Base-by-base conservation (phyloP, 768 basidiomycete genomes). In the Peribolospora baueri region DNA sequence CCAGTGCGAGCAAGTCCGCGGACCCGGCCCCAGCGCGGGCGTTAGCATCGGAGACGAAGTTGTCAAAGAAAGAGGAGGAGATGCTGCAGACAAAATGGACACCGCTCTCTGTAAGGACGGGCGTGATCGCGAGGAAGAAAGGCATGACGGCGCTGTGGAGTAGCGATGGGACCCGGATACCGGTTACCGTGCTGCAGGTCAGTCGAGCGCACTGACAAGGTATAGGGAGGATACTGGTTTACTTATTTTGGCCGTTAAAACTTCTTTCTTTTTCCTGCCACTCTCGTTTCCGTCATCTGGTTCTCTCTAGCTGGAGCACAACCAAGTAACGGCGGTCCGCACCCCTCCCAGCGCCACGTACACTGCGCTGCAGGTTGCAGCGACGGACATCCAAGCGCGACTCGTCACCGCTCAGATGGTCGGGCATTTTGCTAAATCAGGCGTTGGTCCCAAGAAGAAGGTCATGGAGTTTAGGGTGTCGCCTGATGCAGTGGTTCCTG, bases 71-170 rank as follows among this genome's bases (percentile, higher is more conserved):
- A 25, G 25, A 25, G 25, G 25, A 25, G 25, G 25, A 25, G 25
- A 25, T 25, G 25, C 25, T 25, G 25, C 25, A 25, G 25, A 25
- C 48, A 3, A 48, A 36, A 48, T 48, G n/a, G 48, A 11, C 7
- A 48, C 48, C 14, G 48, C 48, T 14, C n/a, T 51, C 9, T 66
- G 59, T 6, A 65, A 53, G 93, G 56, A 91, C 88, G 0, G 93
- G 93, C 6, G 72, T 93, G 58, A 81, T 98, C 66, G 91, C 87
- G 37, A 76, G 81, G 56, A 98, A 98, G 72, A 78, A 86, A 55
- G 93, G 93, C 48, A 97, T 97, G 93, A 82, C 84, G 7, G 76
- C 76, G 10, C 70, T 97, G 63, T 97, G 86, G 84, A 84, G 88
- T 64, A 76, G 82, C 65, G 80, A 85, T 56, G 93, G 93, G 37